These are phyloP conservation scores for Thalassiosira mediterranea DNA, from an alignment of 352 stramenopile species.

Conservation along the genomic window DNA sequence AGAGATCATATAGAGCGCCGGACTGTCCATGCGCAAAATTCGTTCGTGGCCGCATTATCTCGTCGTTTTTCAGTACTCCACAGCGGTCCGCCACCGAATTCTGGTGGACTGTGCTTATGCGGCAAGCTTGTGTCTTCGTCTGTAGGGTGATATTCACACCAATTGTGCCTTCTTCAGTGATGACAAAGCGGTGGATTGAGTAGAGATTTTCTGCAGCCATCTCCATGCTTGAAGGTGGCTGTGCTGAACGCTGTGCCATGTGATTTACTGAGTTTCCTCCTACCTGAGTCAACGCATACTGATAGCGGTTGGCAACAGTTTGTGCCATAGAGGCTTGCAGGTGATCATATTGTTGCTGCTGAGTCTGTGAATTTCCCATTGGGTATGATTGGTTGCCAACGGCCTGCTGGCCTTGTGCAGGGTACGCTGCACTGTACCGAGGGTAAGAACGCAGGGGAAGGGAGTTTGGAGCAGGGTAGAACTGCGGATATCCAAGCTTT, in stretches of 20 bases:
- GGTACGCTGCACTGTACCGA: background rate
- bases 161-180: conserved; percentile 7
- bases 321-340: background rate
- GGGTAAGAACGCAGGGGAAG: background rate
- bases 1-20: conserved; percentile 8
- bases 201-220: background rate
- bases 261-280: background rate
- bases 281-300: background rate
- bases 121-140: background rate
- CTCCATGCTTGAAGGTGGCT: no score
- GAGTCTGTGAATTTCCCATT: no score
- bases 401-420: background rate
- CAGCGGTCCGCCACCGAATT: conserved; percentile 2
- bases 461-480: background rate
- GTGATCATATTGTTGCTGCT: no score
- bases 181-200: conserved; percentile 21
- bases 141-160: conserved; percentile 13
- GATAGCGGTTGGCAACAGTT: background rate
- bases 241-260: no score
- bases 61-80: conserved; percentile 8
- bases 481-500: conserved; percentile 8
- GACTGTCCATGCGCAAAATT: background rate
- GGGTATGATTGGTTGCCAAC: no score
- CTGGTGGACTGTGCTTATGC: conserved; percentile 9
- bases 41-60: conserved; percentile 4